Percentiles rank a stretch among this genome's conserved stretches.
phyloP scores from a whole-genome alignment of 2,329 filamentous ascomycete species.

The Epichloe gansuensis region DNA sequence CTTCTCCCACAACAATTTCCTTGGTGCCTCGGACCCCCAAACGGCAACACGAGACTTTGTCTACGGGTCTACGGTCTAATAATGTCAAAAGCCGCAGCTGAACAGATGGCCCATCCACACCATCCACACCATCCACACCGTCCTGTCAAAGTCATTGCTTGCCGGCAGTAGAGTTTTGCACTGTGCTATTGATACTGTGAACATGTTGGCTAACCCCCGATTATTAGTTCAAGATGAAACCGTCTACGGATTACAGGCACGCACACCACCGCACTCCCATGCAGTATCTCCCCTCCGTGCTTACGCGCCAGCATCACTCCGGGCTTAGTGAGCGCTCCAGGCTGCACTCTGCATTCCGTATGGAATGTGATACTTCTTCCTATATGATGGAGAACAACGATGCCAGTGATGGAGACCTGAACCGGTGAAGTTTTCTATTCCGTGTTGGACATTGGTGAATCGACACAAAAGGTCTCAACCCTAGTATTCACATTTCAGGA shows the following conservation, averaged over 20 bases:
- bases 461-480: neutral
- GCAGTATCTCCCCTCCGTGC: neutral
- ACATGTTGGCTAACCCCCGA: neutral
- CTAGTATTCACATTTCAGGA: neutral
- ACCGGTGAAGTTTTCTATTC: neutral
- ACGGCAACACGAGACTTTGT: too few relatives aligned
- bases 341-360: neutral
- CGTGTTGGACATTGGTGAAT: neutral
- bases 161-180: neutral
- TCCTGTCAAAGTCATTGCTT: neutral
- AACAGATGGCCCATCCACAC: neutral
- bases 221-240: neutral
- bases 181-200: neutral
- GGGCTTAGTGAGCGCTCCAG: neutral
- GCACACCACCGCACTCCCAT: neutral
- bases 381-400: neutral
- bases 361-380: neutral
- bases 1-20: neutral
- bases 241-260: neutral
- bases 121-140: neutral
- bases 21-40: neutral
- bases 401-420: neutral
- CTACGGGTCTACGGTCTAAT: too few relatives aligned
- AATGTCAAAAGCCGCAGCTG: too few relatives aligned
- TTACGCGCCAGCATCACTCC: neutral